These are phyloP conservation scores for Exophiala alcalophila DNA, from an alignment of 2,329 filamentous ascomycete genomes.

Conservation along the genomic window DNA sequence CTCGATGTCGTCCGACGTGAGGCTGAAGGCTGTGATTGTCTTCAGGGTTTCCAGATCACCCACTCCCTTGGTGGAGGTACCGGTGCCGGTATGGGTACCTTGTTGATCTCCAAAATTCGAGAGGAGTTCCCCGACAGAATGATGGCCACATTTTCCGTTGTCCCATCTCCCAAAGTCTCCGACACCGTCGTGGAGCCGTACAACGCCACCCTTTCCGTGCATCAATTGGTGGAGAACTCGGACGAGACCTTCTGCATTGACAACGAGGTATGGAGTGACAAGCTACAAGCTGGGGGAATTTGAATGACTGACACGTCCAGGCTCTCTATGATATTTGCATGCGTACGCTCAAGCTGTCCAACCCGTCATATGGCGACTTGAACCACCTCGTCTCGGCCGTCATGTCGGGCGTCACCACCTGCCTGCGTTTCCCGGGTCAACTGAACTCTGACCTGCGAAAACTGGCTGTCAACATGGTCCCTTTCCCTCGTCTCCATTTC, in stretches of 20 bases:
- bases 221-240: conserved; percentile 99
- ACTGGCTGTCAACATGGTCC: conserved; percentile 99
- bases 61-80: conserved; percentile 99
- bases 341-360: conserved; percentile 97
- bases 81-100: conserved; percentile 99
- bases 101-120: conserved; percentile 99
- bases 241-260: conserved; percentile 99
- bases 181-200: conserved; percentile 99
- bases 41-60: conserved; percentile 99
- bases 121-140: conserved; percentile 99
- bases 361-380: conserved; percentile 97
- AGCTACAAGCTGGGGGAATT: not conserved
- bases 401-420: conserved; percentile 99
- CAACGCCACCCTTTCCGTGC: conserved; percentile 97
- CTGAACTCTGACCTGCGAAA: conserved; percentile 99
- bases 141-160: conserved; percentile 99
- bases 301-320: conserved; percentile 36
- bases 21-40: conserved; percentile 98
- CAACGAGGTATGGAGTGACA: conserved; percentile 67
- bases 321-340: conserved; percentile 99
- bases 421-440: conserved; percentile 98
- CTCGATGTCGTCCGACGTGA: conserved; percentile 98
- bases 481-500: conserved; percentile 99
- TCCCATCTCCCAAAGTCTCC: conserved; percentile 98
- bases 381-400: conserved; percentile 99